phyloP scores from a whole-genome alignment of 83 land plant species.

The Picea abies region DNA sequence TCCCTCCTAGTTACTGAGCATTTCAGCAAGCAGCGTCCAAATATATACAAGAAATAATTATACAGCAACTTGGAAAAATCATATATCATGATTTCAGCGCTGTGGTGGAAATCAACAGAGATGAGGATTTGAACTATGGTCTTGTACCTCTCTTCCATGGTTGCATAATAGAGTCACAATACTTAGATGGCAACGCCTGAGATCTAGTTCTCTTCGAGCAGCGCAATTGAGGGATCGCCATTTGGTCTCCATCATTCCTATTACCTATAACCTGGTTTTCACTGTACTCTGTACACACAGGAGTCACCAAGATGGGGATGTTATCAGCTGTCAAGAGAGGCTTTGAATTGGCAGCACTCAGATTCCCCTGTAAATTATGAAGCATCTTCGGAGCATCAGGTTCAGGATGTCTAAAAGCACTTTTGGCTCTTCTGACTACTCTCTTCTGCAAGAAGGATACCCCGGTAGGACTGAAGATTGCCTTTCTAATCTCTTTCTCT shows the following conservation, averaged over 20 bases:
- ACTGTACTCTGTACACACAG: neutral
- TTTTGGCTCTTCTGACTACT: neutral
- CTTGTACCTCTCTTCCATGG: conserved; percentile 10
- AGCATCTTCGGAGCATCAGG: neutral
- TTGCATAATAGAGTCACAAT: conserved; percentile 12
- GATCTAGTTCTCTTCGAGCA: conserved; percentile 9
- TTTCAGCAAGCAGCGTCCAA: no score
- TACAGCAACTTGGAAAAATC: no score
- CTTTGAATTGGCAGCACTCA: neutral
- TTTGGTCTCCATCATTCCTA: neutral
- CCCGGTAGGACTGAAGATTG: neutral
- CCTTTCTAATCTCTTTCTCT: neutral
- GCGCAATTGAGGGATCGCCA: neutral
- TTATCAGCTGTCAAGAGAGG: neutral
- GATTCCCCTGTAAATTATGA: neutral
- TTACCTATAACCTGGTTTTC: neutral
- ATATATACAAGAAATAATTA: no score
- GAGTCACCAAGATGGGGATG: neutral
- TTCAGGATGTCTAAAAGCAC: conserved; percentile 7
- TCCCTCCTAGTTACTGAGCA: no score
- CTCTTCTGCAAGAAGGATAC: conserved; percentile 4
- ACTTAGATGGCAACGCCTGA: neutral
- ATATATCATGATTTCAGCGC: no score
- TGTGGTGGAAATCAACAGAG: no score
- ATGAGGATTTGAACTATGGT: neutral